A percentile compares a stretch with the other conserved stretches of the same genome.
phyloP scores from a whole-genome alignment of 2,329 filamentous ascomycete genomes.

The Mariannaea sp. region DNA sequence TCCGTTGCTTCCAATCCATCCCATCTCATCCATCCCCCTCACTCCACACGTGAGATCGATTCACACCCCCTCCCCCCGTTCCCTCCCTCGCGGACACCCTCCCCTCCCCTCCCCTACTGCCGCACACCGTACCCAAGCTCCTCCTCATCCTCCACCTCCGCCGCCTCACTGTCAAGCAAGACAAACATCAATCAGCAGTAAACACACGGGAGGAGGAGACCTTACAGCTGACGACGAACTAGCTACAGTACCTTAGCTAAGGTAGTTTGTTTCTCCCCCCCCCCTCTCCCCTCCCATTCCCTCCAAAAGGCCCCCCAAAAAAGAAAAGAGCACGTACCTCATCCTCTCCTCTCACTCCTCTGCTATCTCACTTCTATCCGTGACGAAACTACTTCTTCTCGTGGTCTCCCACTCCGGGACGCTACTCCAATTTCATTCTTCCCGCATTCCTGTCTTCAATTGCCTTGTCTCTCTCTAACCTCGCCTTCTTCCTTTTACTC shows the following conservation, averaged over 20 bases:
- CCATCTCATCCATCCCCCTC: constrained; percentile 11
- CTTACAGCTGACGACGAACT: background rate
- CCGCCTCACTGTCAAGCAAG: no score
- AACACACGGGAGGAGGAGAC: no score
- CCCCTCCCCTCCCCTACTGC: background rate
- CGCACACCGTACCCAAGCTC: no score
- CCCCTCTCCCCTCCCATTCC: no score
- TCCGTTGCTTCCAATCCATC: constrained; percentile 14
- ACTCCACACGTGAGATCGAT: constrained; percentile 13
- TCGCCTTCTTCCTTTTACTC: background rate
- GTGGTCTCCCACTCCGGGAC: constrained; percentile 67
- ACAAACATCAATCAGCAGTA: no score
- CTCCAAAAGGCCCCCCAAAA: no score
- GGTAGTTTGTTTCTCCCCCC: background rate
- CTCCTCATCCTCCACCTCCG: no score
- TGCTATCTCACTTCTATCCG: constrained; percentile 76
- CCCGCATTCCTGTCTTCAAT: constrained; percentile 18
- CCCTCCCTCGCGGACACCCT: background rate
- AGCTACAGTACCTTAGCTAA: constrained; percentile 2
- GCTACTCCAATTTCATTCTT: constrained; percentile 14
- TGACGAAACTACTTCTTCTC: constrained; percentile 65
- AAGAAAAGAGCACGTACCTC: constrained; percentile 5
- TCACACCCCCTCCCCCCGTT: constrained; percentile 10
- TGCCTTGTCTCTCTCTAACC: constrained; percentile 6
- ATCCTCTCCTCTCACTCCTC: constrained; percentile 65